These are phyloP conservation scores for Forsythia viridissima DNA, from an alignment of 257 asterid species.

Conservation along the genomic window DNA sequence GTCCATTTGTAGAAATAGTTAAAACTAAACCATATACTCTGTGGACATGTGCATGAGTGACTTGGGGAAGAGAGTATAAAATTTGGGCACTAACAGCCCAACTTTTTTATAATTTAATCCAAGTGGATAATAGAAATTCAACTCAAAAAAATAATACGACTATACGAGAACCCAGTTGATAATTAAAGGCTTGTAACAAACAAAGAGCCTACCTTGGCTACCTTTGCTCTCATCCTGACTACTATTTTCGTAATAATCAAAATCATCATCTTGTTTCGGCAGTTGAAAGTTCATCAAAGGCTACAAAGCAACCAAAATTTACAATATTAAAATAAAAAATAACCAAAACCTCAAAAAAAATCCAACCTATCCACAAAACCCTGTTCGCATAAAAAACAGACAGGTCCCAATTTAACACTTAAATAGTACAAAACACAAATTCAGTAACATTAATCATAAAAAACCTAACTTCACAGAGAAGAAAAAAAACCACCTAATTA, in stretches of 20 bases:
- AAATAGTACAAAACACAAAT: neutral
- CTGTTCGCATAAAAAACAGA: conserved; percentile 19
- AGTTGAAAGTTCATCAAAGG: conserved; percentile 91
- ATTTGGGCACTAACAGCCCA: neutral
- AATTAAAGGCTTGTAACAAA: conserved; percentile 17
- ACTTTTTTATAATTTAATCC: neutral
- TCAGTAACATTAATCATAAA: conserved; percentile 18
- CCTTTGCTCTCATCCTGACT: conserved; percentile 99
- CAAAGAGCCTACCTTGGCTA: conserved; percentile 72
- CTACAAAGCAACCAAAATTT: conserved; percentile 47
- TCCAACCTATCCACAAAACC: conserved; percentile 13
- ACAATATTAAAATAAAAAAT: conserved; percentile 25
- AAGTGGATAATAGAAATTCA: conserved; percentile 7
- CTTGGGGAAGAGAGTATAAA: neutral
- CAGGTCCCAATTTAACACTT: conserved; percentile 19
- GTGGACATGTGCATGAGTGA: conserved; percentile 22
- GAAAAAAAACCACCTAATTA: conserved; percentile 13
- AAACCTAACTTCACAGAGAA: conserved; percentile 2
- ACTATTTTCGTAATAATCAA: conserved; percentile 86
- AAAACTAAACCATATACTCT: conserved; percentile 10
- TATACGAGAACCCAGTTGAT: conserved; percentile 4
- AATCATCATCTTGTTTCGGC: conserved; percentile 86
- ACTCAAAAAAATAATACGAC: neutral
- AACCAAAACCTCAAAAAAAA: conserved; percentile 22
- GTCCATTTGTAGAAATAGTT: conserved; percentile 10